Evolutionary conservation across 2,329 filamentous ascomycete species (phyloP).

Genomic region (Coniochaeta sp.): DNA sequence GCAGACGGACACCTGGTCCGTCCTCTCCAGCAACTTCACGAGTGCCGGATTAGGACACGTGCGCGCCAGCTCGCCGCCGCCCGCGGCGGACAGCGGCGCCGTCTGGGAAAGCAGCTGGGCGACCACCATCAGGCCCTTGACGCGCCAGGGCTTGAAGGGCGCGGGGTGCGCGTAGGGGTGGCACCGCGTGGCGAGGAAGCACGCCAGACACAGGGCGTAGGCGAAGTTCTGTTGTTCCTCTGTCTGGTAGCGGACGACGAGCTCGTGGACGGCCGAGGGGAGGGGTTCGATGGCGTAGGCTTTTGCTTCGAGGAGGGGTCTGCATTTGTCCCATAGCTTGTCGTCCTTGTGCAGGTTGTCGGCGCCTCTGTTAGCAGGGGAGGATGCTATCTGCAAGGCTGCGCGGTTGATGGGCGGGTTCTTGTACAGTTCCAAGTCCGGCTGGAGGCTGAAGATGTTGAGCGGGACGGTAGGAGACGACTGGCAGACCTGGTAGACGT

Average conservation of each 20-base stretch:
- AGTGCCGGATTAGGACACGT: constrained; percentile 18
- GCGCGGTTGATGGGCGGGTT: constrained; percentile 21
- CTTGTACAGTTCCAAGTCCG: constrained; percentile 26
- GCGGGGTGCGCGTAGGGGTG: constrained; percentile 43
- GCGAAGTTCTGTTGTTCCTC: constrained; percentile 30
- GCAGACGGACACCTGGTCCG: constrained; percentile 46
- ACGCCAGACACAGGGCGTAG: constrained; percentile 36
- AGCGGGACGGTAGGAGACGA: constrained; percentile 30
- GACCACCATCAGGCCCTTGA: constrained; percentile 43
- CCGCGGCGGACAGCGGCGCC: constrained; percentile 27
- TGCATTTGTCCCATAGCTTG: constrained; percentile 13
- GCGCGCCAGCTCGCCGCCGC: constrained; percentile 16
- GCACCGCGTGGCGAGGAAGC: constrained; percentile 37
- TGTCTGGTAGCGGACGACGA: constrained; percentile 36
- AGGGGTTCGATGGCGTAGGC: constrained; percentile 45
- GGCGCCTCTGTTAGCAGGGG: constrained; percentile 7
- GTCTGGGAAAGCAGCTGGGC: constrained; percentile 45
- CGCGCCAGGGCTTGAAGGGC: constrained; percentile 41
- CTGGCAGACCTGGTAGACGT: constrained; percentile 45
- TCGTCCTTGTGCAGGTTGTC: constrained; percentile 12
- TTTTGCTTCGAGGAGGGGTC: constrained; percentile 7
- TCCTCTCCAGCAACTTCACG: constrained; percentile 25
- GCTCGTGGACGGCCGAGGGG: constrained; percentile 33
- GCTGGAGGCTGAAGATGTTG: constrained; percentile 37
- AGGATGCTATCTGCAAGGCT: neutral